Percentiles rank a stretch among this genome's conserved stretches.
These are phyloP conservation scores for Maudiozyma pseudohumilis DNA, from an alignment of 805 yeast genomes.

Conservation along the genomic window DNA sequence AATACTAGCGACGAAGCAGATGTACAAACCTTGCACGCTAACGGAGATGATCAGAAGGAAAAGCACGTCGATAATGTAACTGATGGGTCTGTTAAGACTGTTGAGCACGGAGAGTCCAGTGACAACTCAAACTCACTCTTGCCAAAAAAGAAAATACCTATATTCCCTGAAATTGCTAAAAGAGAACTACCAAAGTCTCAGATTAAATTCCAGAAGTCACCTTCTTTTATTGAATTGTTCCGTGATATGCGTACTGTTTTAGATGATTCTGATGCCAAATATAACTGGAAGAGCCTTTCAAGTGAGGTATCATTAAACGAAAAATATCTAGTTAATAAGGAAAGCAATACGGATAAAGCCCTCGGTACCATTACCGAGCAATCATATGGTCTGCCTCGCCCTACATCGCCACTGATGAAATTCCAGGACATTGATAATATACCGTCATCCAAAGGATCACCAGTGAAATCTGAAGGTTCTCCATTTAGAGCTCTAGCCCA, in stretches of 20 bases:
- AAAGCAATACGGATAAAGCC: background rate
- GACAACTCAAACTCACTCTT: background rate
- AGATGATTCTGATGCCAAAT: constrained; percentile 25
- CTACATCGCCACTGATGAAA: background rate
- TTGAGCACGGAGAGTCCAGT: too few species aligned
- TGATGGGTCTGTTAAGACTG: background rate
- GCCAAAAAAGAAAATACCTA: constrained; percentile 2
- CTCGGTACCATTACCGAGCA: background rate
- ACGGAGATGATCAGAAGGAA: too few species aligned
- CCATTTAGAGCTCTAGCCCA: constrained; percentile 1
- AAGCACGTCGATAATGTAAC: too few species aligned
- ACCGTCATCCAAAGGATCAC: background rate
- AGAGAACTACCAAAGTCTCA: constrained; percentile 4
- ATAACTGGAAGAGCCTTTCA: constrained; percentile 26
- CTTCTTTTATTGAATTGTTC: constrained; percentile 25
- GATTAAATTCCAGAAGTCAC: constrained; percentile 18
- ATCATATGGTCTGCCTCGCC: background rate
- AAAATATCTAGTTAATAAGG: constrained; percentile 3
- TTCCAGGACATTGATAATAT: background rate
- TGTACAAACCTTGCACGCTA: too few species aligned
- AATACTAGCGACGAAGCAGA: too few species aligned
- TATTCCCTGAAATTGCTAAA: constrained; percentile 15
- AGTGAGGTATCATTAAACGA: constrained; percentile 15
- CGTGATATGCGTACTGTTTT: constrained; percentile 25
- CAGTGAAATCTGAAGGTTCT: background rate